Evolutionary conservation across 805 yeast genomes (phyloP).

Genomic region (Wickerhamiella australiensis): DNA sequence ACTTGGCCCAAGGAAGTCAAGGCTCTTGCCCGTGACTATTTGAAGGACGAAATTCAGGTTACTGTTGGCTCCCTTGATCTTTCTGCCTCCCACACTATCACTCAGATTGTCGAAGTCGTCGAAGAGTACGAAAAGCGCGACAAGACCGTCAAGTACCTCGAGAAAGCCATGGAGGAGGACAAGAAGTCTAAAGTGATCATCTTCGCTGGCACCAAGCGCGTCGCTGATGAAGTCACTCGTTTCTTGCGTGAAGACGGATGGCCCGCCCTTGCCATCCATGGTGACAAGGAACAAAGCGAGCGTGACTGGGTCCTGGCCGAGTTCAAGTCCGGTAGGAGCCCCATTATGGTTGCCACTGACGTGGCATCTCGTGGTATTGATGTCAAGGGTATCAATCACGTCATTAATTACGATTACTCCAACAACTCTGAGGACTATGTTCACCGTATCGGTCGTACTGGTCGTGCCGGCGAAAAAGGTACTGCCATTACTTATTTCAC

Average conservation of each 20-base stretch:
- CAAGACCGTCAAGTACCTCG: constrained; percentile 70
- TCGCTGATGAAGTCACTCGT: constrained; percentile 88
- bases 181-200: constrained; percentile 67
- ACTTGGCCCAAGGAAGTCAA: constrained; percentile 99
- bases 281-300: constrained; percentile 95
- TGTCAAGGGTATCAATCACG: constrained; percentile 93
- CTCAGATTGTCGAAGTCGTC: constrained; percentile 83
- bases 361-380: constrained; percentile 99
- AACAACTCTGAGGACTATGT: constrained; percentile 97
- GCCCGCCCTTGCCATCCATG: constrained; percentile 98
- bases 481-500: constrained; percentile 93
- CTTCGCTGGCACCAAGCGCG: constrained; percentile 82
- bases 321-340: constrained; percentile 84
- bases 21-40: constrained; percentile 80
- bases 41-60: constrained; percentile 89
- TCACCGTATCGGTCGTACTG: constrained; percentile 98
- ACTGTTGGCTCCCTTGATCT: constrained; percentile 85
- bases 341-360: constrained; percentile 98
- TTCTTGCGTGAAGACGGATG: constrained; percentile 92
- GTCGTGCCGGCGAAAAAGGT: constrained; percentile 96
- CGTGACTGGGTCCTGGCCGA: constrained; percentile 97
- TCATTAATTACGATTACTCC: constrained; percentile 94
- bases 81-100: constrained; percentile 92
- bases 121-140: constrained; percentile 92
- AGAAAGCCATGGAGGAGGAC: constrained; percentile 50